Evolutionary conservation across 2,329 filamentous ascomycete species (phyloP).

Genomic region (Penicillium expansum): DNA sequence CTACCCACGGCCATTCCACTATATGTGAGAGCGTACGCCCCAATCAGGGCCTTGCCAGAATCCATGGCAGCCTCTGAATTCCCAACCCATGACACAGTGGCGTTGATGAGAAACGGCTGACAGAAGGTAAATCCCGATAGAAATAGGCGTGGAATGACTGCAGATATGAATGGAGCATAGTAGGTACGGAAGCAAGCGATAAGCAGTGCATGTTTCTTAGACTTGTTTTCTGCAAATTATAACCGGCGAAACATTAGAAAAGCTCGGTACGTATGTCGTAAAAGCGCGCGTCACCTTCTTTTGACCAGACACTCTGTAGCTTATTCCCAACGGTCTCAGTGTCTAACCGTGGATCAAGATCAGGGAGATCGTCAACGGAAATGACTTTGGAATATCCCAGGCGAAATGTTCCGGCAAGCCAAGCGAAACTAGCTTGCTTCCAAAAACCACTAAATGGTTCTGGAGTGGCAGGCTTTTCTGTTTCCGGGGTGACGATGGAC

Average conservation of each 20-base stretch:
- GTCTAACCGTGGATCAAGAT: neutral
- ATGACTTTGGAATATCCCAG: neutral
- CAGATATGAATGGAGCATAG: neutral
- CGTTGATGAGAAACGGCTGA: neutral
- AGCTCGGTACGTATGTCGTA: too few species aligned
- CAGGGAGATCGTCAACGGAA: neutral
- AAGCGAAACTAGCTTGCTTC: neutral
- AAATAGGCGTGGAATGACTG: neutral
- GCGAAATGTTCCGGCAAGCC: neutral
- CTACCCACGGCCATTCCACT: neutral
- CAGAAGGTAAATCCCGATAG: neutral
- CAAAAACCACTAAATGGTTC: neutral
- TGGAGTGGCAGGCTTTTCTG: neutral
- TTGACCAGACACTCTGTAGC: neutral
- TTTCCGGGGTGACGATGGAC: neutral
- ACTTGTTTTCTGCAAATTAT: neutral
- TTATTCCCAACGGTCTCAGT: neutral
- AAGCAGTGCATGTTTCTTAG: neutral
- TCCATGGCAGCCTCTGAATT: neutral
- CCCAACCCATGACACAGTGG: neutral
- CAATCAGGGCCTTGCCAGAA: neutral
- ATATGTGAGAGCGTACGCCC: neutral
- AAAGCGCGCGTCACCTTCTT: neutral
- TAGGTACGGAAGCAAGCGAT: neutral
- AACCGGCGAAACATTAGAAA: neutral